Evolutionary conservation across 768 basidiomycete genomes (phyloP).

Genomic region (Coprinopsis cinerea): DNA sequence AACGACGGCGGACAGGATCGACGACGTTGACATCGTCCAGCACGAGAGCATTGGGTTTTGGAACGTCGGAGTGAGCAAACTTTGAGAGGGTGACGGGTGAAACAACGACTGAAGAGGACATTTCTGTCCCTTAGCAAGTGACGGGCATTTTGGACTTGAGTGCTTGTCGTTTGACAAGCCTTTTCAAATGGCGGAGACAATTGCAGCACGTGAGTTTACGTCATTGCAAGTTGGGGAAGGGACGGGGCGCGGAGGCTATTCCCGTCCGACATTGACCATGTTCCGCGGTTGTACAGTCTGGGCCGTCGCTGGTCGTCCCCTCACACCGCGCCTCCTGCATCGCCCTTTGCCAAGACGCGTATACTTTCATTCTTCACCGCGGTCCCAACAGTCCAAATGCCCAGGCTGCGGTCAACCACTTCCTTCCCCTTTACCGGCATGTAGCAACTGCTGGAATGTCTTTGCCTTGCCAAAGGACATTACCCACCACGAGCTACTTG

Average conservation of each 20-base stretch:
- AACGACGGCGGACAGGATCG: slow-evolving; percentile 42
- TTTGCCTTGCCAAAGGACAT: slow-evolving; percentile 47
- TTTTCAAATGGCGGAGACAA: neutral
- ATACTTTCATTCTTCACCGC: neutral
- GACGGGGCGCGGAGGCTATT: neutral
- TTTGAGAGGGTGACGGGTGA: neutral
- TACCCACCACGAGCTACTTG: slow-evolving; percentile 66
- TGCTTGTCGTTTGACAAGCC: neutral
- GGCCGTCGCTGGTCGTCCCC: neutral
- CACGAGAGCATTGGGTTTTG: slow-evolving; percentile 33
- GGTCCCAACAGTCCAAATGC: slow-evolving; percentile 29
- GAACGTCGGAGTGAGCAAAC: slow-evolving; percentile 11
- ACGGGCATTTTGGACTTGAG: neutral
- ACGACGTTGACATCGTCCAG: slow-evolving; percentile 37
- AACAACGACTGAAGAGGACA: neutral
- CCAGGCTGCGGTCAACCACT: slow-evolving; percentile 58
- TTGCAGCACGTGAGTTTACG: neutral
- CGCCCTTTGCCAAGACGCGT: neutral
- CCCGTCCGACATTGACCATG: neutral
- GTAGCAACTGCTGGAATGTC: slow-evolving; percentile 66
- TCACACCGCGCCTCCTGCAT: neutral
- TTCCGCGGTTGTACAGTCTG: slow-evolving; percentile 1
- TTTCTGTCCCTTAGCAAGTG: neutral
- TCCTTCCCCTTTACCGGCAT: slow-evolving; percentile 66
- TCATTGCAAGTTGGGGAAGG: neutral